These are phyloP conservation scores for Naganishia onofrii DNA, from an alignment of 768 basidiomycete genomes.

Conservation along the genomic window DNA sequence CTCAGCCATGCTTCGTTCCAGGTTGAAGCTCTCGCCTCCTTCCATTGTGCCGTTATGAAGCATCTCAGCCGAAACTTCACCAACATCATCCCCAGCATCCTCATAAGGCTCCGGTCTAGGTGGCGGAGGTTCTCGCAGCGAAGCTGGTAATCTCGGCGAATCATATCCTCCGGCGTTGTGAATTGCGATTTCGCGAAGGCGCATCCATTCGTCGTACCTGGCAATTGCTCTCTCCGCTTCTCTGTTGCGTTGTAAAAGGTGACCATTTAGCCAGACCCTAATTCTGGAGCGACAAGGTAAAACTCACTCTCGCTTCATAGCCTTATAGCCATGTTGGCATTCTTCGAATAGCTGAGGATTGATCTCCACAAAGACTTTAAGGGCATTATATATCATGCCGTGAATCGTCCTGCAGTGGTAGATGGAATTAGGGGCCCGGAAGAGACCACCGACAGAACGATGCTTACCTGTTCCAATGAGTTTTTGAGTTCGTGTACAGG, in stretches of 20 bases:
- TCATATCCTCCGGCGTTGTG: conserved; percentile 61
- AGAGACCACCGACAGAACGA: conserved; percentile 21
- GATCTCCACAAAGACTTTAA: conserved; percentile 98
- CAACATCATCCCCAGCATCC: conserved; percentile 67
- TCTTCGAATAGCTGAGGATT: conserved; percentile 95
- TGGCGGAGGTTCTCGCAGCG: conserved; percentile 69
- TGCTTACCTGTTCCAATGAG: conserved; percentile 95
- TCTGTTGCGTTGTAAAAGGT: conserved; percentile 54
- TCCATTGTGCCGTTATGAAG: conserved; percentile 55
- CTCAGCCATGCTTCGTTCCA: conserved; percentile 60
- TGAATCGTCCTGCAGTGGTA: conserved; percentile 76
- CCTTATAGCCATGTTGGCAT: conserved; percentile 87
- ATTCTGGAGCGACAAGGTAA: conserved; percentile 13
- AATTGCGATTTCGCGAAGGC: conserved; percentile 71
- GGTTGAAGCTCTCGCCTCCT: conserved; percentile 47
- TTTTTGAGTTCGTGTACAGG: conserved; percentile 89
- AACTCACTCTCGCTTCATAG: conserved; percentile 76
- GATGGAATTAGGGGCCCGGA: neutral
- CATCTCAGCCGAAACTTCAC: conserved; percentile 85
- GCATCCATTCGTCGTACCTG: conserved; percentile 87
- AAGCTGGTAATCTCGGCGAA: conserved; percentile 66
- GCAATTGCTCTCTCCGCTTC: conserved; percentile 81
- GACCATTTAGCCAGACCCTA: neutral
- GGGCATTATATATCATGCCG: conserved; percentile 97
- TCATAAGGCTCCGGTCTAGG: conserved; percentile 73